Conservation (phyloP, 148 eudicot genomes). For the Selenicereus undatus region DNA sequence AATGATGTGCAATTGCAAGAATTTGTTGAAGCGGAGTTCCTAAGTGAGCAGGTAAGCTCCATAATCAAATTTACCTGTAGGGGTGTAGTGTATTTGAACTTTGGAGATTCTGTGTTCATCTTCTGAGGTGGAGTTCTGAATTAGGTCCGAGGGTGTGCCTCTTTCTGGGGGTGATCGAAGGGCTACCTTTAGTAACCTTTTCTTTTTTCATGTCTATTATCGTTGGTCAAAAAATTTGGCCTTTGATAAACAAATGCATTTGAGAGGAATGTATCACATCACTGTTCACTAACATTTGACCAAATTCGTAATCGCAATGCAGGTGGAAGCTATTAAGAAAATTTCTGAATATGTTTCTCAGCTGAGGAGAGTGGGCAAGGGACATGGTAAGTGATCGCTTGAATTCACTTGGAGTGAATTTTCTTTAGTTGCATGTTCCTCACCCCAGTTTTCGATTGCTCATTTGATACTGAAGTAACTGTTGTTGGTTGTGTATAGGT, state of each 20-base stretch:
- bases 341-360: slow-evolving; percentile 60
- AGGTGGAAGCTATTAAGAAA: slow-evolving; percentile 62
- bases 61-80: neutral
- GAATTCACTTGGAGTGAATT: neutral
- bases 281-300: too few species aligned
- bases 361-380: slow-evolving; percentile 60
- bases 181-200: too few species aligned
- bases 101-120: too few species aligned
- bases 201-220: too few species aligned
- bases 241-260: too few species aligned
- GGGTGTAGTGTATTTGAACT: too few species aligned
- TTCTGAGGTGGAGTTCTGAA: too few species aligned
- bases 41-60: slow-evolving; percentile 45
- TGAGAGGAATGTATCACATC: neutral
- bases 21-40: slow-evolving; percentile 52
- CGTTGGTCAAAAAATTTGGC: too few species aligned
- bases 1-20: slow-evolving; percentile 57
- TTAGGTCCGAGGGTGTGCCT: too few species aligned
- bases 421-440: neutral
- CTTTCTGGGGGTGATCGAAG: too few species aligned
- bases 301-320: neutral
- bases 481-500: slow-evolving; percentile 36
- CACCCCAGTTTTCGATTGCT: neutral
- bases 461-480: slow-evolving; percentile 6
- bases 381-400: slow-evolving; percentile 42